Base-by-base conservation (phyloP, 192 early-diverging fungal genomes). In the Mortierella antarctica region DNA sequence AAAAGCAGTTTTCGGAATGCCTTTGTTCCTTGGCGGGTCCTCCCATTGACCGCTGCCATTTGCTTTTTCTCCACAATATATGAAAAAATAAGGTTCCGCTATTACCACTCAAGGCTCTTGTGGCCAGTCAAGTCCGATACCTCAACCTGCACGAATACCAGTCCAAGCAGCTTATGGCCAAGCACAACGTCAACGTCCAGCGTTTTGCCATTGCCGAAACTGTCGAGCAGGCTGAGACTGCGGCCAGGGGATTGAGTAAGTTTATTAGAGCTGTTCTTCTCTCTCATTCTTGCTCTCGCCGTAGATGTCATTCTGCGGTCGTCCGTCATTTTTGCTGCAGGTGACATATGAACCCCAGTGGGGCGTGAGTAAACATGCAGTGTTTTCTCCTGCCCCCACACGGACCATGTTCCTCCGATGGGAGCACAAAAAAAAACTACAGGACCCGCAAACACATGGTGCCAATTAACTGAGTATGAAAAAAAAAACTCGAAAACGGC, bases 61-160 rank as follows among this genome's bases (percentile, higher is more conserved):
- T 23, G 9, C 13, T 57, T 20, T 21, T 23, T 57, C 55, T 51
- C 50, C 11, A 51, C 17, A 17, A 51, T 15, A 11, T 11, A 51
- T 15, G 31, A 59, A 46, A 56, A 20, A 53, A 56, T 45, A 45
- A 64, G 64, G 49, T 65, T 31, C 62, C 65, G 23, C 42, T 70
- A 39, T 18, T 65, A 20, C 53, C 67, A 41, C 21, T 50, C 15
- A 79, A 47, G 52, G 76, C 76, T 6, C 14, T 71, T 1, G 47
- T 63, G 7, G 63, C 70, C 31, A 71, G 70, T 47, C 76, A 80
- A 48, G 69, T 80, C 40, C 76, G 76, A 9, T 56, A 67, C 58
- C 21, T 80, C 46, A 71, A 80, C 70, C 40, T 80, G 46, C 76
- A 80, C 46, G 76, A 80, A 52, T 80, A 80, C 53, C 76, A 80